Base-by-base conservation (phyloP, 257 asterid species). In the Euphrasia confusa region DNA sequence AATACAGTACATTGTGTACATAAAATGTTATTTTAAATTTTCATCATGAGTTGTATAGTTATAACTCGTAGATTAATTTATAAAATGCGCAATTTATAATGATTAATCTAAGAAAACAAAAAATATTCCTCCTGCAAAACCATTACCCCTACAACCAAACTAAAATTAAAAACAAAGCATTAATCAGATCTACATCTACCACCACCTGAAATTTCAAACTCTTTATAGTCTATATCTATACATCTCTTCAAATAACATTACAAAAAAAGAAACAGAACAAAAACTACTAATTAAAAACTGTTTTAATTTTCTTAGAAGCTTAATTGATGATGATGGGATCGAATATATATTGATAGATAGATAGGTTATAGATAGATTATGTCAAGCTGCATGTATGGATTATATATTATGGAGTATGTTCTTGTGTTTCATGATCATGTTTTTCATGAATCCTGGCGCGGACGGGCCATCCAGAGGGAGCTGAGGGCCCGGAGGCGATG, bases 401-500 rank as follows among this genome's bases (percentile, higher is more conserved):
- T 37, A 37, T 37, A 21, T 21, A 21, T 21, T 21, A 21, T 21
- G 24, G 24, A 21, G 42, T 37, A 37, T 37, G 10, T 8, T 37
- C 42, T 37, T 9, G 42, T 9, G 42, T 37, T 37, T 37, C 11
- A 8, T 8, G 42, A 37, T 9, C 42, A 7, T 7, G 11, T 37
- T 9, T 37, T 9, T 37, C 24, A 37, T 7, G 42, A 86, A 35
- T 84, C 82, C 11, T 67, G 95, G 30, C 82, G 87, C 4, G 90
- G 85, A 21, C 87, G 95, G 0, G 89, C 72, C 66, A 77, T 42
- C 97, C 96, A 90, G 24, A 85, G 87, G 17, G 95, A 71, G 79
- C 96, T 90, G 75, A 90, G 93, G 52, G 95, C 75, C 3, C 97
- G 96, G 47, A 87, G 95, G 69, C 97, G 96, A 59, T 85, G 89